Conservation (phyloP, 345 rosid genomes). For the Acer saccharum region DNA sequence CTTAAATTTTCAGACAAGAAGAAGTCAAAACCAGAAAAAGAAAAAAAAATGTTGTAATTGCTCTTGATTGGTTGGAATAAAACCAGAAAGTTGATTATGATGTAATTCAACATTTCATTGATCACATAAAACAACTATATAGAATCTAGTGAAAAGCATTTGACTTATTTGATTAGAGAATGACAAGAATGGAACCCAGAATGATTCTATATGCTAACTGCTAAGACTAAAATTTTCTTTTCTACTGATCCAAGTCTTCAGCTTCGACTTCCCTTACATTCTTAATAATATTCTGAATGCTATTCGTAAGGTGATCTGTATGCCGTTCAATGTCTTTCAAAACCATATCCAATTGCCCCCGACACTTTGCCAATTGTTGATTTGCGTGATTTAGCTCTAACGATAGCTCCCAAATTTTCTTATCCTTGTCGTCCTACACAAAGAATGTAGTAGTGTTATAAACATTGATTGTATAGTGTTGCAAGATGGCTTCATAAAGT, state of each 20-base stretch:
- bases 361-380: slow-evolving; percentile 12
- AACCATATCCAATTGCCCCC: slow-evolving; percentile 16
- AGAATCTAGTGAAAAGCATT: slow-evolving; percentile 1
- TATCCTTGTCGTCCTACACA: slow-evolving; percentile 19
- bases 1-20: not conserved
- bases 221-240: not conserved
- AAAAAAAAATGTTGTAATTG: not conserved
- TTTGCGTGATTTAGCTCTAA: slow-evolving; percentile 11
- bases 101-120: no score
- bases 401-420: slow-evolving; percentile 18
- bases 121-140: not conserved
- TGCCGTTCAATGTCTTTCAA: slow-evolving; percentile 10
- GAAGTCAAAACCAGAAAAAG: not conserved
- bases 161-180: not conserved
- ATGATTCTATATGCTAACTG: not conserved
- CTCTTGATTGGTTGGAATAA: not conserved
- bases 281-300: slow-evolving; percentile 3
- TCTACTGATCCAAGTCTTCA: not conserved
- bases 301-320: not conserved
- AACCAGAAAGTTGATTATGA: not conserved
- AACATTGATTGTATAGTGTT: not conserved
- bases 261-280: slow-evolving; percentile 9
- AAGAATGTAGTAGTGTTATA: not conserved
- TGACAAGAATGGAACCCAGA: not conserved
- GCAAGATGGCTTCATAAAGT: not conserved